Conservation (phyloP, 2,329 filamentous ascomycete genomes). For the Colletotrichum eremochloae region DNA sequence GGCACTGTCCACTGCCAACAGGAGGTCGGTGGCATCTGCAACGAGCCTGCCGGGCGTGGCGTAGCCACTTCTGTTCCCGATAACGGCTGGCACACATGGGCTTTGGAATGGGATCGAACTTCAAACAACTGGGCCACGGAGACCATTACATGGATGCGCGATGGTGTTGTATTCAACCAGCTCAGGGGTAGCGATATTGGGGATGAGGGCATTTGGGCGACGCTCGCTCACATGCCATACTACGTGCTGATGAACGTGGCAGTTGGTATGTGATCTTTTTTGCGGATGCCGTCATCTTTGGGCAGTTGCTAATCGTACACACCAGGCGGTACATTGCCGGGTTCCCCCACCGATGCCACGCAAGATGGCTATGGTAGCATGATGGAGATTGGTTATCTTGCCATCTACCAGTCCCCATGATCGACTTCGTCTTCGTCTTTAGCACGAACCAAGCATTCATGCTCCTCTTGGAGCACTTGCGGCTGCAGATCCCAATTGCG, state of each 20-base stretch:
- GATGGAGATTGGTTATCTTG: slow-evolving; percentile 67
- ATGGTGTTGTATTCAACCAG: slow-evolving; percentile 59
- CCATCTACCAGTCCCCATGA: slow-evolving; percentile 51
- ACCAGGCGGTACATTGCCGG: slow-evolving; percentile 51
- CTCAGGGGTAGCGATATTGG: slow-evolving; percentile 60
- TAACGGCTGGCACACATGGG: slow-evolving; percentile 63
- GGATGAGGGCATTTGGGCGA: slow-evolving; percentile 62
- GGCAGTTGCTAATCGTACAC: not conserved
- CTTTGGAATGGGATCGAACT: slow-evolving; percentile 64
- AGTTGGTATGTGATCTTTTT: slow-evolving; percentile 58
- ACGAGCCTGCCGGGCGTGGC: slow-evolving; percentile 62
- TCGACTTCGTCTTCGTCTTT: not conserved
- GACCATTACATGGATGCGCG: slow-evolving; percentile 64
- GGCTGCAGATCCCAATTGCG: not conserved
- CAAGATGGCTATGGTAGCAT: slow-evolving; percentile 60
- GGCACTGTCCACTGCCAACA: slow-evolving; percentile 67
- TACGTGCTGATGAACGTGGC: slow-evolving; percentile 69
- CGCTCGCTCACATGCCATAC: slow-evolving; percentile 63
- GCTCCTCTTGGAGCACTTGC: not conserved
- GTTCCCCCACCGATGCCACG: slow-evolving; percentile 61
- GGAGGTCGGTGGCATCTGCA: slow-evolving; percentile 60
- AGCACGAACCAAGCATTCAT: not conserved
- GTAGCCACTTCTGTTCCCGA: slow-evolving; percentile 53
- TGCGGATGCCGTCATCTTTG: not conserved
- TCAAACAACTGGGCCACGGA: slow-evolving; percentile 60